Evolutionary conservation across 345 rosid species (phyloP).

Genomic region (Citrus reticulata): DNA sequence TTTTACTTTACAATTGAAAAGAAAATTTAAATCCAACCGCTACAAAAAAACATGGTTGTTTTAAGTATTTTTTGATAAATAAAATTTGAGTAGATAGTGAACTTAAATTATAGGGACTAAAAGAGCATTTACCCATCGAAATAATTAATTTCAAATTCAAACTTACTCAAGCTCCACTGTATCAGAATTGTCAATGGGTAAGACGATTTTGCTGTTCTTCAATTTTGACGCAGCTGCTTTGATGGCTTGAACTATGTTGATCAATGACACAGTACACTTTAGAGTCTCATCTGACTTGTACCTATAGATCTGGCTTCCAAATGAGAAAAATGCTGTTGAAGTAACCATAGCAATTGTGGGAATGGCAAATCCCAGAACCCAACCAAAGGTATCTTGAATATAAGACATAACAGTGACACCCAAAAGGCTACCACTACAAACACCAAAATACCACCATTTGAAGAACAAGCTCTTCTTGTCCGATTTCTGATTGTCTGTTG

Average conservation of each 20-base stretch:
- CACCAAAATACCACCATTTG: constrained; percentile 93
- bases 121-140: too few species aligned
- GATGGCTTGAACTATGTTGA: constrained; percentile 24
- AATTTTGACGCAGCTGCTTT: constrained; percentile 32
- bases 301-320: constrained; percentile 53
- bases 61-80: too few species aligned
- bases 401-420: constrained; percentile 88
- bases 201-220: constrained; percentile 29
- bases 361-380: constrained; percentile 92
- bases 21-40: too few species aligned
- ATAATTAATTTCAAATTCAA: too few species aligned
- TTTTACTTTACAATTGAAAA: too few species aligned
- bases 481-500: constrained; percentile 35
- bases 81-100: too few species aligned
- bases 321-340: constrained; percentile 46
- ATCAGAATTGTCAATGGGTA: constrained; percentile 36
- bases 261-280: constrained; percentile 21
- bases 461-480: constrained; percentile 57
- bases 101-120: too few species aligned
- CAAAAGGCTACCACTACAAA: constrained; percentile 81
- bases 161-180: constrained; percentile 80
- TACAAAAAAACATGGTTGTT: too few species aligned
- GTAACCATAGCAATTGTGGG: constrained; percentile 71
- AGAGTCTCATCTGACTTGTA: constrained; percentile 25
- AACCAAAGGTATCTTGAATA: constrained; percentile 87